Evolutionary conservation across 163 green algal genomes (phyloP).

Genomic region (Volvox carteri): DNA sequence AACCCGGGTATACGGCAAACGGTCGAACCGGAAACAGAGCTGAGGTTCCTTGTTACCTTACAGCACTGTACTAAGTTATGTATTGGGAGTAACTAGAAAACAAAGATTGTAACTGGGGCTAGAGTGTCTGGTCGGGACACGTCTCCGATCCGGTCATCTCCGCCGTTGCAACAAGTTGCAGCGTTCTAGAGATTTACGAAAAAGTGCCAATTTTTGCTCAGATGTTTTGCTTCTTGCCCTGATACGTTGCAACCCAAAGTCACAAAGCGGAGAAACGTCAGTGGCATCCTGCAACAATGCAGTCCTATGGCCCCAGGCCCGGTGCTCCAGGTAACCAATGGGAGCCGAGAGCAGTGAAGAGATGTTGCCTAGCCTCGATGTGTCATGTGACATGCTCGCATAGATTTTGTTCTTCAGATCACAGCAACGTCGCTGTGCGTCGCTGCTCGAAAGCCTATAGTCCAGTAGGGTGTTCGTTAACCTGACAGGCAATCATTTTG

Average conservation of each 20-base stretch:
- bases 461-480: background rate
- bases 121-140: background rate
- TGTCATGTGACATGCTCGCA: too few species aligned
- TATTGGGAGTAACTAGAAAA: background rate
- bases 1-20: background rate
- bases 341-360: too few species aligned
- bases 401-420: constrained; percentile 35
- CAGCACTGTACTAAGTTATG: background rate
- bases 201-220: too few species aligned
- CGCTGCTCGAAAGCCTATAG: background rate
- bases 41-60: background rate
- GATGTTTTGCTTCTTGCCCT: background rate
- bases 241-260: background rate
- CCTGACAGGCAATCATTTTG: background rate
- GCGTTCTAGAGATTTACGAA: too few species aligned
- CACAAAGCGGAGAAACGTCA: background rate
- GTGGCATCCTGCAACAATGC: constrained; percentile 4
- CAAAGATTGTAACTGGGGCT: background rate
- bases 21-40: background rate
- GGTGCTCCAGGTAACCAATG: constrained; percentile 24
- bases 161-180: constrained; percentile 9
- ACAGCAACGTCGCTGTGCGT: too few species aligned
- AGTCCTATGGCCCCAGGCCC: constrained; percentile 31
- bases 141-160: background rate
- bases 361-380: too few species aligned